Evolutionary conservation across 345 rosid genomes (phyloP).

Genomic region (Excoecaria cochinchinensis): DNA sequence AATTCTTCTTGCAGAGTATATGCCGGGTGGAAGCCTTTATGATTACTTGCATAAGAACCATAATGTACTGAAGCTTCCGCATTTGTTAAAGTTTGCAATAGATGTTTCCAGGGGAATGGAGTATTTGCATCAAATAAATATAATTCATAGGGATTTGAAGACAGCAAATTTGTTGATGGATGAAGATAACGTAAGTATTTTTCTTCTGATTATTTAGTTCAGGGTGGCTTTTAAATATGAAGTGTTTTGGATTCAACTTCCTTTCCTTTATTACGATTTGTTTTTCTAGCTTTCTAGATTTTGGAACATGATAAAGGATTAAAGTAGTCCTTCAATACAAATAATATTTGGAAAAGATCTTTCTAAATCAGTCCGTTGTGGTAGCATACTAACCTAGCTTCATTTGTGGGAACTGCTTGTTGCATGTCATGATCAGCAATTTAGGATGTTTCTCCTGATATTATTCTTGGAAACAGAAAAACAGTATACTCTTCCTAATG

Average conservation of each 20-base stretch:
- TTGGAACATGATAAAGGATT: neutral
- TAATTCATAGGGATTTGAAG: slow-evolving; percentile 77
- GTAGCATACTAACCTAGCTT: neutral
- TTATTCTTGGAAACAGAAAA: neutral
- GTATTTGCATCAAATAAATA: slow-evolving; percentile 68
- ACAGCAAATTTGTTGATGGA: slow-evolving; percentile 81
- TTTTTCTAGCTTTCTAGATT: neutral
- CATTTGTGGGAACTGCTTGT: neutral
- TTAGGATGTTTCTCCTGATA: neutral
- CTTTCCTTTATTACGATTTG: slow-evolving; percentile 2
- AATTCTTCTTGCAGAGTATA: slow-evolving; percentile 55
- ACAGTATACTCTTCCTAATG: neutral
- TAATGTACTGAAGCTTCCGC: slow-evolving; percentile 46
- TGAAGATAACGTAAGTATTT: slow-evolving; percentile 42
- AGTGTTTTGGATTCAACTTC: neutral
- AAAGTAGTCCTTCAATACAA: neutral
- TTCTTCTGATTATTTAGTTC: neutral
- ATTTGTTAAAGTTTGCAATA: slow-evolving; percentile 60
- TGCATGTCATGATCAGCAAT: neutral
- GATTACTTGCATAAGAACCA: slow-evolving; percentile 60
- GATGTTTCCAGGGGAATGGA: slow-evolving; percentile 77
- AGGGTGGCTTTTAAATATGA: neutral
- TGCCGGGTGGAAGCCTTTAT: slow-evolving; percentile 78
- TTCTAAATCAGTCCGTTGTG: neutral
- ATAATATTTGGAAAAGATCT: neutral